A percentile compares a stretch with the other conserved stretches of the same genome.
Conservation (phyloP, 2,329 filamentous ascomycete genomes). For the Ceratocystis colombiana region DNA sequence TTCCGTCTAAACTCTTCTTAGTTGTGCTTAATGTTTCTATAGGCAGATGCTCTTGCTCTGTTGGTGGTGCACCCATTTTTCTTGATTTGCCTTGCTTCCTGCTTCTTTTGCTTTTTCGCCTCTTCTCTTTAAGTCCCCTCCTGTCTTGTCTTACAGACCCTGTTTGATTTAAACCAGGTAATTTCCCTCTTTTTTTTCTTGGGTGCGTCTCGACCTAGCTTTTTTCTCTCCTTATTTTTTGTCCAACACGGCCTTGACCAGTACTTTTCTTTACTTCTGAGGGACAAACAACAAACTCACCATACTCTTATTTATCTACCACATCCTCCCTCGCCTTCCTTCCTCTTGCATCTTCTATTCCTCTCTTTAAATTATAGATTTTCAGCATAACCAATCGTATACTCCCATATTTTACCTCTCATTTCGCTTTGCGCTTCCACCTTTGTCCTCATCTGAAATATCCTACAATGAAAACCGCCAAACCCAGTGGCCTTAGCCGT, state of each 20-base stretch:
- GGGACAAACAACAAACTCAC: background rate
- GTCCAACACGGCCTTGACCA: background rate
- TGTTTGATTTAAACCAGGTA: conserved; percentile 14
- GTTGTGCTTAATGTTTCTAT: background rate
- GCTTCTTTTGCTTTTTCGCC: conserved; percentile 2
- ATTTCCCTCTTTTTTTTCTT: conserved; percentile 11
- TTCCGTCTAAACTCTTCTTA: conserved; percentile 1
- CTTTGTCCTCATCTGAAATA: background rate
- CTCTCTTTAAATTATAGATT: background rate
- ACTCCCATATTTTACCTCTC: too few species aligned
- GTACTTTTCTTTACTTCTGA: background rate
- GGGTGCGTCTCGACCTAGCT: background rate
- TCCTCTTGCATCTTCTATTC: background rate
- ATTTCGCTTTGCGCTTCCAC: background rate
- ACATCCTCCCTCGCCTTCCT: background rate
- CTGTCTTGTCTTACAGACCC: conserved; percentile 4
- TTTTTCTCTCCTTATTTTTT: conserved; percentile 9
- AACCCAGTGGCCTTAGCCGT: conserved; percentile 21
- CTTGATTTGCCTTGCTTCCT: background rate
- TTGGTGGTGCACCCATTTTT: background rate
- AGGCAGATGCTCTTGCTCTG: background rate
- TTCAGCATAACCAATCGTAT: background rate
- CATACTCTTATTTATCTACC: background rate
- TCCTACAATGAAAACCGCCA: conserved; percentile 21
- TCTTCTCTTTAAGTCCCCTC: background rate